Evolutionary conservation across 2,329 filamentous ascomycete genomes (phyloP), one percentile per base, ranked within the genome.

Genomic region (Pseudogymnoascus sp.): DNA sequence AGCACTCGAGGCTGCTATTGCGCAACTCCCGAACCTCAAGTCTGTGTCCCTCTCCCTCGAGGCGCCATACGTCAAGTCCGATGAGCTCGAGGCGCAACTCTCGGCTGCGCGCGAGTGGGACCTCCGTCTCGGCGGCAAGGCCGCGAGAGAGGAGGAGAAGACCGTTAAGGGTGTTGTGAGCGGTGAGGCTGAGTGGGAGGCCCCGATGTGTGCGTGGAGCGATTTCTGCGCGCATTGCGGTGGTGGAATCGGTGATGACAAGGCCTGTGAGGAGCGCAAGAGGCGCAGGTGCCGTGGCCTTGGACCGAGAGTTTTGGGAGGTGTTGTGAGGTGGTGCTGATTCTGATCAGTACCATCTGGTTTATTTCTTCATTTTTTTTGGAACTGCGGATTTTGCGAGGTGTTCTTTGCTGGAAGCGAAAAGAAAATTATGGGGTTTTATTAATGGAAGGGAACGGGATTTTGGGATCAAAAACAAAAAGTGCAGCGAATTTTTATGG

Each of bases 201-300:
- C 50, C 6, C 50, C 50, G 3, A 57, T 57, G 50, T 57, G 50
- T 7, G 50, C 50, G 9, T 57, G 50, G 50, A 35, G 28, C 33
- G 50, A 57, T 36, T 57, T 57, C 28, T 57, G 50, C 50, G 50
- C 50, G 4, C 50, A 57, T 3, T 57, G 50, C 28, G 50, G 50
- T 2, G 50, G 50, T 2, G 50, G 50, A n/a, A 57, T 57, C 16
- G 50, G 50, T 3, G 50, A 57, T 35, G 50, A 57, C 2, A 57
- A 57, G 50, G 50, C 50, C 1, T 57, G 50, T 6, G 50, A 57
- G 50, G 50, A 57, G 50, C 28, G 50, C 28, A 57, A 57, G 50
- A 57, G 50, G 50, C 28, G 50, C 2, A 57, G 50, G 50, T 35
- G 28, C 28, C 50, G 50, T 20, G 33, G 33, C 7, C 50, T 57